These are phyloP conservation scores for Plasmodium vivax DNA, from an alignment of 169 alveolate genomes.

Conservation along the genomic window DNA sequence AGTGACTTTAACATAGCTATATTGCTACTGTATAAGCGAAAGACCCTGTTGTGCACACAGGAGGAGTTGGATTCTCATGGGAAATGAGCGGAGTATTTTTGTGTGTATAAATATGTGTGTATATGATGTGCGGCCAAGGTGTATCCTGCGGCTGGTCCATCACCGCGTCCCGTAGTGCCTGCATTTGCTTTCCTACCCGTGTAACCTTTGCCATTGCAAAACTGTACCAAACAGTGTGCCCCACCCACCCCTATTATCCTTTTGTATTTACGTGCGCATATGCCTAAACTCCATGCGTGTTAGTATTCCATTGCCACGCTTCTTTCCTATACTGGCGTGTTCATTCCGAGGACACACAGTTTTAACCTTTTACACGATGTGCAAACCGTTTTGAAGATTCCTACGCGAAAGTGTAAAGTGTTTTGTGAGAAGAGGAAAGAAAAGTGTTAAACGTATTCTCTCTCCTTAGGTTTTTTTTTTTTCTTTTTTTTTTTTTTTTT, in stretches of 20 bases:
- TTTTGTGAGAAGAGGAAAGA: not conserved
- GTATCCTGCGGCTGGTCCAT: not conserved
- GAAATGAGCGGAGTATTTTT: not conserved
- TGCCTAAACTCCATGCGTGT: not conserved
- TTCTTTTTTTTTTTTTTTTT: not conserved
- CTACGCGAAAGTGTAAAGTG: not conserved
- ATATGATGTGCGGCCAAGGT: not conserved
- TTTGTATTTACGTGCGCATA: not conserved
- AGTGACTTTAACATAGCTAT: conserved; percentile 92
- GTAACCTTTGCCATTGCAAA: not conserved
- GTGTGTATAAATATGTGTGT: not conserved
- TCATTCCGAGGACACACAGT: not conserved
- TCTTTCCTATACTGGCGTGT: not conserved
- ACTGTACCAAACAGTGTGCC: not conserved
- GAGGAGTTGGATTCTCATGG: not conserved
- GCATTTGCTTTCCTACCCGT: not conserved
- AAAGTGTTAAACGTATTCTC: not conserved
- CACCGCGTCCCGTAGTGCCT: not conserved
- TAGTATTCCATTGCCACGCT: not conserved
- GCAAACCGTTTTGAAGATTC: not conserved
- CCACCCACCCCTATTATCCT: not conserved
- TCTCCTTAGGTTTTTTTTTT: not conserved
- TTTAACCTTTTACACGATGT: not conserved
- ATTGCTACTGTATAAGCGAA: conserved; percentile 83
- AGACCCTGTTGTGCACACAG: conserved; percentile 13